Percentiles rank a stretch among this genome's conserved stretches.
Conservation (phyloP, 768 basidiomycete species). For the Candolleomyces eurysporus region DNA sequence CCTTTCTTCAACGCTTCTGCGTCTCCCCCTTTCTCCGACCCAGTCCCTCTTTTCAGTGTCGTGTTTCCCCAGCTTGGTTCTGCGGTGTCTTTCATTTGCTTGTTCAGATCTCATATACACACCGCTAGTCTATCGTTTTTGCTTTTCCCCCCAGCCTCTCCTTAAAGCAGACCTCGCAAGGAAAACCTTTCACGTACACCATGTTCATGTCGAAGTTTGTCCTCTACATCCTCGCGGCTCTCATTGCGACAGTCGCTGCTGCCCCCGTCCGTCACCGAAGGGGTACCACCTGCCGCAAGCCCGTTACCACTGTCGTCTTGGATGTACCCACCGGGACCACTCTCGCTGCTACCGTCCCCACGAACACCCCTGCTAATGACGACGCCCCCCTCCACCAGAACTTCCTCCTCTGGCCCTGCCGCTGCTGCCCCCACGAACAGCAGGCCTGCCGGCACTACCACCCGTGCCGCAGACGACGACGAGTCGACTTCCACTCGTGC, state of each 20-base stretch:
- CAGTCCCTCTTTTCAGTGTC: not conserved
- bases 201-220: conserved; percentile 26
- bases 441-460: conserved; percentile 5
- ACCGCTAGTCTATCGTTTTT: not conserved
- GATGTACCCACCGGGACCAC: not conserved
- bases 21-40: not conserved
- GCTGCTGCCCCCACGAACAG: conserved; percentile 6
- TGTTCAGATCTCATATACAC: not conserved
- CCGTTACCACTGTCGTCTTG: not conserved
- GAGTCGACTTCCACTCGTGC: too few relatives aligned
- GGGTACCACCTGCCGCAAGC: not conserved
- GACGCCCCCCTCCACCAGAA: not conserved
- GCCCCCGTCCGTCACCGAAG: conserved; percentile 17
- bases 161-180: not conserved
- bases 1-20: not conserved
- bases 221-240: conserved; percentile 22
- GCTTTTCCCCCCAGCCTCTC: conserved; percentile 11
- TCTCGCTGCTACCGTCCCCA: not conserved
- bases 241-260: conserved; percentile 17
- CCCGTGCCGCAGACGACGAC: too few relatives aligned
- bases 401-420: not conserved
- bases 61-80: not conserved
- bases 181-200: not conserved
- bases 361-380: not conserved
- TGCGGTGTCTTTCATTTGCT: not conserved